phyloP scores from a whole-genome alignment of 2,329 filamentous ascomycete species.

The Xenosphaeropsis pyriputrescens region DNA sequence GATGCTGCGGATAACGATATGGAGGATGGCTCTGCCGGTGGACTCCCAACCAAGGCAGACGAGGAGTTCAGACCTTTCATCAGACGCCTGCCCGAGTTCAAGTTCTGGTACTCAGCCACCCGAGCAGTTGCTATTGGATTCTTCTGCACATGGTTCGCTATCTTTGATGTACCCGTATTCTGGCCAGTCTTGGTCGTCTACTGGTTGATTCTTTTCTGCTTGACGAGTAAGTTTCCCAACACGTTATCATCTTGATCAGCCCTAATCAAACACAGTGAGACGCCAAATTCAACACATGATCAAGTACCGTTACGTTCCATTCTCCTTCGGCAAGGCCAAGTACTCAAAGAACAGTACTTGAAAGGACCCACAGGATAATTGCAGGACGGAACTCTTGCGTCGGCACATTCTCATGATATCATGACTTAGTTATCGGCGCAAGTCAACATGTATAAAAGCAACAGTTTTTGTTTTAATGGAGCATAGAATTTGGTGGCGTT shows the following conservation, averaged over 20 bases:
- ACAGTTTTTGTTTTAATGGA: too few species aligned
- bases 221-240: slow-evolving; percentile 62
- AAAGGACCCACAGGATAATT: slow-evolving; percentile 1
- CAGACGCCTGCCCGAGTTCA: slow-evolving; percentile 91
- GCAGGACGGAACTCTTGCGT: too few species aligned
- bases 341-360: slow-evolving; percentile 49
- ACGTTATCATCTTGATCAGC: background rate
- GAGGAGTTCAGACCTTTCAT: slow-evolving; percentile 98
- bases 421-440: too few species aligned
- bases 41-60: slow-evolving; percentile 85
- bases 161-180: slow-evolving; percentile 97
- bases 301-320: slow-evolving; percentile 97
- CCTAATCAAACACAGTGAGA: slow-evolving; percentile 50
- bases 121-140: slow-evolving; percentile 74
- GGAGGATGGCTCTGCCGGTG: slow-evolving; percentile 75
- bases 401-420: too few species aligned
- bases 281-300: slow-evolving; percentile 99
- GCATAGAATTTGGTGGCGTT: too few species aligned
- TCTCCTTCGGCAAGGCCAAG: slow-evolving; percentile 78
- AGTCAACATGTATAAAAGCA: too few species aligned
- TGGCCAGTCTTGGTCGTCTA: slow-evolving; percentile 98
- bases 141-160: slow-evolving; percentile 77
- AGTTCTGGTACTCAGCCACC: slow-evolving; percentile 97
- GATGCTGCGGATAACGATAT: slow-evolving; percentile 85
- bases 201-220: slow-evolving; percentile 90